Base-by-base conservation (phyloP, 441 rosid genomes). In the Bocquillonia castaneifolia region DNA sequence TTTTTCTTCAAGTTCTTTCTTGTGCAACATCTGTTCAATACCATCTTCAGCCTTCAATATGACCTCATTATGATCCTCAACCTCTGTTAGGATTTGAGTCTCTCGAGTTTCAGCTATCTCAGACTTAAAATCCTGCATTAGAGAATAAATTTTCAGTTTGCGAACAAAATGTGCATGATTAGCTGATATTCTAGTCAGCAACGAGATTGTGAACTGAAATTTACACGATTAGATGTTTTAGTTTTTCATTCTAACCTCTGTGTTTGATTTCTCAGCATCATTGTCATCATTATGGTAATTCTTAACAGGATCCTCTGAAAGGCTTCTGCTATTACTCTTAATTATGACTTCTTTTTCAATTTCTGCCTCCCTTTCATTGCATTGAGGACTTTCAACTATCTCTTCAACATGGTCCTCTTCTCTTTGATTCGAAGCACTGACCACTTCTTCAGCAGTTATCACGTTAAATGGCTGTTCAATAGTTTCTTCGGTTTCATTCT, bases 191-290 rank as follows among this genome's bases (percentile, higher is more conserved):
- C 15, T n/a, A 0, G 45, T 10, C 51, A 45, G 0, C 20, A 61
- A 54, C 13, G 57, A 54, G 56, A 9, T 17, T 18, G 55, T 39
- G 3, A 6, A 56, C 20, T 29, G 58, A 64, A 68, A 45, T 60
- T 32, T 1, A 57, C 22, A 9, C 23, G 39, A 48, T 69, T 64
- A 45, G 42, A 31, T 13, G 48, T 25, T 10, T 10, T 6, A 10
- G 29, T 42, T 10, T 42, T 67, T 64, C 51, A n/a, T 17, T n/a
- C 64, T 68, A 39, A 80, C 84, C 81, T 78, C 76, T 69, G 9
- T 36, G 20, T 62, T 20, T 6, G 69, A 42, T 18, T 61, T 57
- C 23, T 65, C 66, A 20, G 55, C 42, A 5, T 66, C 62, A 36
- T 60, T 50, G 39, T 50, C n/a, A 5, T 59, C 60, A 34, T 64